phyloP scores from a whole-genome alignment of 106 monocot species.

The Chionographis japonica region DNA sequence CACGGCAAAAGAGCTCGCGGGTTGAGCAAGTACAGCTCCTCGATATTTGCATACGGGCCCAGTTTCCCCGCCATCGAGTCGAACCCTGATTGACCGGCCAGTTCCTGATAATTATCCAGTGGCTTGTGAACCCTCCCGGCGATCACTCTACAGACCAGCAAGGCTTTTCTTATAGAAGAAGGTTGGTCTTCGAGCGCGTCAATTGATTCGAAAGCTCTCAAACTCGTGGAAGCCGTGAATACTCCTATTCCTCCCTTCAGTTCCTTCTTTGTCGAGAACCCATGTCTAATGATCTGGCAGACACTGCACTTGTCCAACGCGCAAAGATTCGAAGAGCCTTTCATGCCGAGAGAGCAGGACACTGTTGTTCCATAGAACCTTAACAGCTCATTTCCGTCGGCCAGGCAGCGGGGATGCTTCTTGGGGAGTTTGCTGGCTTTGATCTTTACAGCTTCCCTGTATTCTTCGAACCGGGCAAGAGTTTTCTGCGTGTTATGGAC shows the following conservation, averaged over 20 bases:
- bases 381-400: conserved; percentile 89
- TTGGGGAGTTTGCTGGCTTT: conserved; percentile 80
- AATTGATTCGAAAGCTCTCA: conserved; percentile 66
- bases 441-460: conserved; percentile 70
- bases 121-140: conserved; percentile 84
- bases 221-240: conserved; percentile 86
- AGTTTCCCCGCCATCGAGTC: conserved; percentile 29
- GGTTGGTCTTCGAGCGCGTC: conserved; percentile 33
- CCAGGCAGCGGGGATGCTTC: conserved; percentile 94
- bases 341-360: conserved; percentile 62
- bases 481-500: conserved; percentile 93
- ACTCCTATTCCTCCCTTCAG: conserved; percentile 55
- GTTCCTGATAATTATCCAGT: not conserved
- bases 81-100: conserved; percentile 30
- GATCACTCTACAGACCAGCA: conserved; percentile 85
- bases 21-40: conserved; percentile 35
- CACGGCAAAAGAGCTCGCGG: conserved; percentile 30
- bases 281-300: conserved; percentile 71
- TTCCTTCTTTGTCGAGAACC: conserved; percentile 64
- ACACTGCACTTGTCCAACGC: conserved; percentile 66
- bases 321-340: conserved; percentile 69
- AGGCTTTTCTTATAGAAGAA: conserved; percentile 39
- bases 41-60: conserved; percentile 28
- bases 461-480: conserved; percentile 76
- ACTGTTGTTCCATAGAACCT: conserved; percentile 83